Conservation (phyloP, 148 eudicot species). For the Nepenthes gracilis region DNA sequence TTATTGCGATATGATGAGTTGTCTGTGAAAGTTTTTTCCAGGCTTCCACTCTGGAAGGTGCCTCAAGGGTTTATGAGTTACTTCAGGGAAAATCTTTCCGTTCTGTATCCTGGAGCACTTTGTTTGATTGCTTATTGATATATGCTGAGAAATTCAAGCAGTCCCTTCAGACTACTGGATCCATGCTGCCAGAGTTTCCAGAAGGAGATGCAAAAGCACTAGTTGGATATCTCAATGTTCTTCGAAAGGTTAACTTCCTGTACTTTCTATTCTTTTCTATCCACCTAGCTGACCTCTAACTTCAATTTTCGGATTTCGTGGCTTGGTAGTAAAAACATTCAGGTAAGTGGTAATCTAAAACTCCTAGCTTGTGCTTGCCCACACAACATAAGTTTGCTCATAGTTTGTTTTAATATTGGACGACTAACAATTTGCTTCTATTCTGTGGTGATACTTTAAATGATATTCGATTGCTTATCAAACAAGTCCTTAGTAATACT, state of each 20-base stretch:
- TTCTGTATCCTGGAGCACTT: constrained; percentile 84
- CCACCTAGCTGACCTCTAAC: neutral
- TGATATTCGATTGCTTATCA: no score
- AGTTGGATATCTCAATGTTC: constrained; percentile 78
- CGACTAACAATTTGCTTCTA: no score
- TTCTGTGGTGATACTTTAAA: no score
- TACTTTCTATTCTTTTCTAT: neutral
- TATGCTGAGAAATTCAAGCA: constrained; percentile 88
- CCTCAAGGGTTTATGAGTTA: constrained; percentile 76
- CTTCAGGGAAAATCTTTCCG: constrained; percentile 82
- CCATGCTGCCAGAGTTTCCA: constrained; percentile 79
- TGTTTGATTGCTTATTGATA: constrained; percentile 77
- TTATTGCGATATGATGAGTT: constrained; percentile 3
- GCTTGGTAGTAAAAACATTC: neutral
- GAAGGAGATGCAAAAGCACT: constrained; percentile 98
- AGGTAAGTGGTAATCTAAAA: no score
- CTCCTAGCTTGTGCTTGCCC: no score
- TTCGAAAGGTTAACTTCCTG: constrained; percentile 52
- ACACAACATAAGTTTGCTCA: no score
- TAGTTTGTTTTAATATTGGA: no score
- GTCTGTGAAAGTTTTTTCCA: constrained; percentile 18
- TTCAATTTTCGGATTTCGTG: neutral
- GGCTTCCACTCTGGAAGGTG: constrained; percentile 89
- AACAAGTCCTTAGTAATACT: no score
- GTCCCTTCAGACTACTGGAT: constrained; percentile 67